Base-by-base conservation (phyloP, 106 monocot species). In the Allium cepa region DNA sequence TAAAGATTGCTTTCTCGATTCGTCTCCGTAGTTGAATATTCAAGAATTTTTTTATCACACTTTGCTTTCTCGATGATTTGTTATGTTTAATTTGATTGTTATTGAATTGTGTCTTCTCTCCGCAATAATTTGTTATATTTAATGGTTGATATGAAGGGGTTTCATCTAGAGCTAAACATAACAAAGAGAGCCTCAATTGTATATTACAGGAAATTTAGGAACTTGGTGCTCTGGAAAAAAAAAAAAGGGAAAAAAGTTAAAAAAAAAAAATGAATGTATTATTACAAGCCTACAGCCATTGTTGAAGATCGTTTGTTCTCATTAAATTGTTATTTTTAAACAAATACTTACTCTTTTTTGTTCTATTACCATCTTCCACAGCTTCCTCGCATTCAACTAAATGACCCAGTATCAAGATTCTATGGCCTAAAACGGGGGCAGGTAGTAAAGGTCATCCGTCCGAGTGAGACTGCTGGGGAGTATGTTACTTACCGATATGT, bases 381-480 rank as follows among this genome's bases (percentile, higher is more conserved):
- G 84, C 84, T 88, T 64, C 88, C 88, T n/a, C 69, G 81, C n/a
- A 88, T 88, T 61, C 84, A 77, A 73, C 53, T 74, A 10, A 74
- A 60, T 5, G 88, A 88, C 22, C 88, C 88, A 26, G 66, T 88
- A 46, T 81, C 88, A 52, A 84, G 76, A 68, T 88, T 84, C 67
- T 76, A 81, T 46, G 88, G 84, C 57, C 81, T 88, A 22, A 71
- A 69, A 67, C 75, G 84, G 8, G 88, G 88, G 47, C 84, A 84
- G 63, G 88, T 88, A 28, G 84, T 88, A 49, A 88, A 84, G 81
- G 84, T 88, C 68, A 84, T 79, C 48, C 75, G 88, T 10, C 73
- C 81, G 27, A 88, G 88, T 16, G 88, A 88, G 68, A 88, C 88
- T 60, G 88, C 88, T 9, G 88, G 84, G 48, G 79, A 77, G 79